Conservation (phyloP, 1,284 basidiomycete genomes). For the Heterobasidion occidentale region DNA sequence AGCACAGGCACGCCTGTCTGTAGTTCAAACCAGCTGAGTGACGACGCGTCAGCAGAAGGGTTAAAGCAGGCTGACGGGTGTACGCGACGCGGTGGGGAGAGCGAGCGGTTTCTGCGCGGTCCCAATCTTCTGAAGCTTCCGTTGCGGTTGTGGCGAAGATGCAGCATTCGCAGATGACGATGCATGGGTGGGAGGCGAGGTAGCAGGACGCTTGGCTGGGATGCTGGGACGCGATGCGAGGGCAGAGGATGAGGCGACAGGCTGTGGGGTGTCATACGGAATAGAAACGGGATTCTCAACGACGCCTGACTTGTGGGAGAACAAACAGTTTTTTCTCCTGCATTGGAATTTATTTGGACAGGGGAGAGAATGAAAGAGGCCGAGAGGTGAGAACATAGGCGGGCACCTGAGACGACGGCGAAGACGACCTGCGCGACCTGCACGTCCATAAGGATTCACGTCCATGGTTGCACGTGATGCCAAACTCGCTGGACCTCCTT, state of each 20-base stretch:
- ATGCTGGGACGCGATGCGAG: neutral
- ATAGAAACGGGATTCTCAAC: slow-evolving; percentile 30
- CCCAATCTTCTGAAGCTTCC: slow-evolving; percentile 51
- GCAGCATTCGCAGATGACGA: slow-evolving; percentile 3
- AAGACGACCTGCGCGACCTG: too few species aligned
- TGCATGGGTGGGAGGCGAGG: slow-evolving; percentile 7
- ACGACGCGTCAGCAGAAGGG: neutral
- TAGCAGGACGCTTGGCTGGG: slow-evolving; percentile 11
- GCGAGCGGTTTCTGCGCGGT: slow-evolving; percentile 30
- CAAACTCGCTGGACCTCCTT: neutral
- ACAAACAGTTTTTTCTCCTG: slow-evolving; percentile 47
- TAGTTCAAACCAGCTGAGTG: neutral
- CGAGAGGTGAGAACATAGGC: slow-evolving; percentile 58
- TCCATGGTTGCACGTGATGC: neutral
- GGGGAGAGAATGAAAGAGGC: slow-evolving; percentile 49
- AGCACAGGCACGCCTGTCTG: slow-evolving; percentile 63
- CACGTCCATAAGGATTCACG: slow-evolving; percentile 1
- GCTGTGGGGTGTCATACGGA: slow-evolving; percentile 25
- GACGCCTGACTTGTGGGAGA: slow-evolving; percentile 45
- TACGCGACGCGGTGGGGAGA: slow-evolving; percentile 29
- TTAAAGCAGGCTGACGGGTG: slow-evolving; percentile 23
- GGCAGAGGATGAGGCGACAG: slow-evolving; percentile 6
- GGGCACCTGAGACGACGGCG: too few species aligned
- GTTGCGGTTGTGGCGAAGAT: slow-evolving; percentile 38
- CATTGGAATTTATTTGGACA: slow-evolving; percentile 56